Percentiles rank a stretch among this genome's conserved stretches.
Conservation (phyloP, 2,329 filamentous ascomycete genomes). For the Apiospora phragmitis region DNA sequence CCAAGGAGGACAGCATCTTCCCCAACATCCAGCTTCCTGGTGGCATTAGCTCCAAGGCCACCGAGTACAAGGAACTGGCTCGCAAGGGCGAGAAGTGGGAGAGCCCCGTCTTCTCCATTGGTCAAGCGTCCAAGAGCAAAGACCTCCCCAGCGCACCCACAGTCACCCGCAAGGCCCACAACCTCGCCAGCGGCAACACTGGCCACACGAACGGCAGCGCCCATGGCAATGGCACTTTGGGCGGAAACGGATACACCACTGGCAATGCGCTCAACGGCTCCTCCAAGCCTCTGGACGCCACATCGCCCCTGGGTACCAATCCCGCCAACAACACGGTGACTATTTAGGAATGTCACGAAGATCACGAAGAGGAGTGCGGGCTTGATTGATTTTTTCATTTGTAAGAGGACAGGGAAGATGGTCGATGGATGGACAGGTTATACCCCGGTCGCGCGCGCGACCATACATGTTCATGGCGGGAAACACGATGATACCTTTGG, state of each 20-base stretch:
- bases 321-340: not conserved
- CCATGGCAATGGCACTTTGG: not conserved
- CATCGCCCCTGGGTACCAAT: not conserved
- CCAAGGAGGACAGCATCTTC: slow-evolving; percentile 87
- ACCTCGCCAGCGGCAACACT: slow-evolving; percentile 23
- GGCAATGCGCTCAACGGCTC: not conserved
- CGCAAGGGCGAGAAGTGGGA: slow-evolving; percentile 93
- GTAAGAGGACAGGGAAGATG: not conserved
- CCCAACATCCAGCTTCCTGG: slow-evolving; percentile 81
- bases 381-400: not conserved
- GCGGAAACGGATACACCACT: not conserved
- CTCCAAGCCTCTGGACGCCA: not conserved
- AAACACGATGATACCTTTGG: slow-evolving; percentile 14
- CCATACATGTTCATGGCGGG: not conserved
- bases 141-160: slow-evolving; percentile 65
- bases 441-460: slow-evolving; percentile 8
- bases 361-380: not conserved
- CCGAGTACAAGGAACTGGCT: slow-evolving; percentile 87
- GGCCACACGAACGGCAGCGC: slow-evolving; percentile 11
- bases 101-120: slow-evolving; percentile 89
- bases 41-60: slow-evolving; percentile 90
- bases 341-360: slow-evolving; percentile 11
- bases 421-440: slow-evolving; percentile 3
- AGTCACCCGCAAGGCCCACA: slow-evolving; percentile 49
- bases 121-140: slow-evolving; percentile 69